Conservation (phyloP, 495 filamentous ascomycete genomes). For the Aspergillus conjunctus region DNA sequence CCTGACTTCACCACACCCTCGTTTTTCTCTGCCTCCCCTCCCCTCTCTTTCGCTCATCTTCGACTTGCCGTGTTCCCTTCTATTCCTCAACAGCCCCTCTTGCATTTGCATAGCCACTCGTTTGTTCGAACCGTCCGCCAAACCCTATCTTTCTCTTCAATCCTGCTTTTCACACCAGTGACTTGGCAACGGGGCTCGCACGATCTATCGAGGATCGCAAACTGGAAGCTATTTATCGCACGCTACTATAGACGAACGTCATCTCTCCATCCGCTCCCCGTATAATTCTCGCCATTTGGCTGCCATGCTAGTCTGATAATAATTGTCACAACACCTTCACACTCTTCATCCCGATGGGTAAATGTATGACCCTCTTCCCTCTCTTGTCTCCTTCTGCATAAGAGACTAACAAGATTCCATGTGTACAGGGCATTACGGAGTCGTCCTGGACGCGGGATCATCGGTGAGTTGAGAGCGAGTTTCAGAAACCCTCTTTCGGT, state of each 20-base stretch:
- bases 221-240: not conserved
- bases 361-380: slow-evolving; percentile 37
- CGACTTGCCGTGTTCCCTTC: not conserved
- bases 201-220: slow-evolving; percentile 6
- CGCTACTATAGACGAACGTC: too few species aligned
- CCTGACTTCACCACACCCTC: slow-evolving; percentile 10
- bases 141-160: not conserved
- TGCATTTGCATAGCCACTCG: slow-evolving; percentile 15
- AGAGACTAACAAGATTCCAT: slow-evolving; percentile 7
- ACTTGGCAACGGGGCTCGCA: not conserved
- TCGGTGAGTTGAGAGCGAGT: slow-evolving; percentile 49
- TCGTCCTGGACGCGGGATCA: slow-evolving; percentile 70
- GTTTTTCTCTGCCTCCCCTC: slow-evolving; percentile 1
- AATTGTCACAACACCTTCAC: slow-evolving; percentile 8
- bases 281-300: slow-evolving; percentile 8
- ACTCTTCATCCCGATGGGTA: slow-evolving; percentile 46
- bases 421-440: slow-evolving; percentile 60
- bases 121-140: slow-evolving; percentile 9
- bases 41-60: not conserved
- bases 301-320: slow-evolving; percentile 38
- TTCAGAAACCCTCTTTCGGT: not conserved
- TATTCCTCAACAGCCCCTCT: not conserved
- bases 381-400: not conserved
- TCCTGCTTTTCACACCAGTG: not conserved
- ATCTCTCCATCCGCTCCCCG: not conserved